phyloP scores from a whole-genome alignment of 1,284 basidiomycete genomes.

The Irpex rosettiformis region DNA sequence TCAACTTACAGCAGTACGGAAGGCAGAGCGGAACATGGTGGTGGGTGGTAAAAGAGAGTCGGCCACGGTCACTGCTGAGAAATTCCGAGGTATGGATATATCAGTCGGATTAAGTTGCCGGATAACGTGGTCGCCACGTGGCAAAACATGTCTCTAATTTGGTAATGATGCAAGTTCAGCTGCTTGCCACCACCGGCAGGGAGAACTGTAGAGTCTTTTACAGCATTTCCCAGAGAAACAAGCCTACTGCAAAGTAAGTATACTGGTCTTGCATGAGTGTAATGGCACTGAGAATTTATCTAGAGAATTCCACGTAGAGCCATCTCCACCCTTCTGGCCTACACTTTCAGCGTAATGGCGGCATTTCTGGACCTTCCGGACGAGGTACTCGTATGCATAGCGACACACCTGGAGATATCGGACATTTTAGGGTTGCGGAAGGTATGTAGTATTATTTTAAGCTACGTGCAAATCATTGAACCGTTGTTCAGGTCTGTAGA shows the following conservation, averaged over 20 bases:
- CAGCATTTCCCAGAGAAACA: no score
- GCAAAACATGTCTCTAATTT: not conserved
- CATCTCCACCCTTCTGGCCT: not conserved
- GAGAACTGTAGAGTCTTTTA: no score
- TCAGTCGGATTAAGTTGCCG: not conserved
- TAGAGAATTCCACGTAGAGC: no score
- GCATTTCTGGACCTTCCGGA: conserved; percentile 16
- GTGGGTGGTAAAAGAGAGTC: not conserved
- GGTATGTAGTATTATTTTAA: conserved; percentile 15
- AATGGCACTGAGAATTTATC: no score
- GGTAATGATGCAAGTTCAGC: not conserved
- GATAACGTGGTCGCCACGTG: conserved; percentile 10
- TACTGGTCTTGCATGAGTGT: no score
- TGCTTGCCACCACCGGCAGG: not conserved
- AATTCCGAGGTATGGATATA: conserved; percentile 9
- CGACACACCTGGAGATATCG: conserved; percentile 14
- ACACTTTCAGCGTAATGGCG: not conserved
- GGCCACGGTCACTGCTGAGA: conserved; percentile 12
- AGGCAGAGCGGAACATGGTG: conserved; percentile 18
- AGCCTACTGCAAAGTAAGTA: not conserved
- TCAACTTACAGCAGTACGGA: conserved; percentile 16
- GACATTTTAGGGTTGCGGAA: conserved; percentile 21
- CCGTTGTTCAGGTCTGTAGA: not conserved
- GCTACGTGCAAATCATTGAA: not conserved
- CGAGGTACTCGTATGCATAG: conserved; percentile 25